Conservation (phyloP, 2,329 filamentous ascomycete species). For the Diaporthe citri region DNA sequence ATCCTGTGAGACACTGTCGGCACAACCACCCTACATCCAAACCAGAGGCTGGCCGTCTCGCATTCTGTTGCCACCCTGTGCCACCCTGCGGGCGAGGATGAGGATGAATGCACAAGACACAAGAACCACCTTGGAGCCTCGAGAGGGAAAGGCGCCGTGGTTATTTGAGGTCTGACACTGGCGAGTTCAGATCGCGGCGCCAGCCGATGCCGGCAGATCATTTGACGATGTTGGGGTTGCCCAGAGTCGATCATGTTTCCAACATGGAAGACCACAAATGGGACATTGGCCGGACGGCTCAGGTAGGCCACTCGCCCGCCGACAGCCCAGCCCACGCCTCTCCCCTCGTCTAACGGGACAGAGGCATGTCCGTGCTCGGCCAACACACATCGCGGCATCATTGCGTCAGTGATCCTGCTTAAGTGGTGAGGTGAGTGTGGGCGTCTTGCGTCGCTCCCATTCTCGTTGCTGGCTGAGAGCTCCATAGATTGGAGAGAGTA, state of each 20-base stretch:
- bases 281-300: background rate
- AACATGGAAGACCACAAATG: background rate
- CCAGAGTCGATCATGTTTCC: conserved; percentile 32
- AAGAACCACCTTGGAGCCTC: background rate
- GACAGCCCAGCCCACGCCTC: background rate
- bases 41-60: conserved; percentile 29
- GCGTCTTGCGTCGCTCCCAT: conserved; percentile 15
- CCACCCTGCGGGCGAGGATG: conserved; percentile 28
- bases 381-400: conserved; percentile 7
- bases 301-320: background rate
- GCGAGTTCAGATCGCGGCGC: conserved; percentile 27
- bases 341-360: background rate
- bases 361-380: conserved; percentile 8
- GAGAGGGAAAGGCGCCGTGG: conserved; percentile 6
- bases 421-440: conserved; percentile 19
- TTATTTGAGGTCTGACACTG: conserved; percentile 36
- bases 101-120: conserved; percentile 11
- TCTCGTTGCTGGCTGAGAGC: conserved; percentile 11
- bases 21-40: conserved; percentile 32
- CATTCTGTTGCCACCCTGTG: conserved; percentile 38
- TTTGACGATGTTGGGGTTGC: conserved; percentile 1
- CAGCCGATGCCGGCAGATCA: conserved; percentile 33
- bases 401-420: conserved; percentile 28
- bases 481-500: background rate
- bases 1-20: conserved; percentile 38